phyloP scores from a whole-genome alignment of 345 rosid genomes.

The Hibiscus trionum region DNA sequence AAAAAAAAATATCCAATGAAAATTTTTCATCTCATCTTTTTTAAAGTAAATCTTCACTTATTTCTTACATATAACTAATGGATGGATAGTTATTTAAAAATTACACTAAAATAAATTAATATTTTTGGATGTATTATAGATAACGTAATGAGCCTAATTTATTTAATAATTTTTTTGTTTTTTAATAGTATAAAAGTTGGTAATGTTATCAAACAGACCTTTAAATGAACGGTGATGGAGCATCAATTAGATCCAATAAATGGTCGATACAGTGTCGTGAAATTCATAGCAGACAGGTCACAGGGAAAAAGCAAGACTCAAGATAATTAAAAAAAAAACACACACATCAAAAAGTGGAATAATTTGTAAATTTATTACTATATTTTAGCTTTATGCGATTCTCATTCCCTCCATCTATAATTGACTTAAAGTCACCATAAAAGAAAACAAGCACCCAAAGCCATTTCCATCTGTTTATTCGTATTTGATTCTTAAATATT shows the following conservation, averaged over 20 bases:
- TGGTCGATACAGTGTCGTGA: background rate
- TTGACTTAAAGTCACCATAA: background rate
- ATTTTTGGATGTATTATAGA: too few relatives aligned
- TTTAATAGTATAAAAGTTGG: background rate
- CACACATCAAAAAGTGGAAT: background rate
- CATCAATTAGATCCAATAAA: slow-evolving; percentile 2
- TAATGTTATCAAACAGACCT: background rate
- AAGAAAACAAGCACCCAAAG: background rate
- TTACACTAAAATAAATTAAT: too few relatives aligned
- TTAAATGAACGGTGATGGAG: slow-evolving; percentile 6
- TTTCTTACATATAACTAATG: too few relatives aligned
- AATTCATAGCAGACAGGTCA: background rate
- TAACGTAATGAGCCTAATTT: rapidly evolving
- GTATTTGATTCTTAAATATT: background rate
- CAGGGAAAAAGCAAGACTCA: too few relatives aligned
- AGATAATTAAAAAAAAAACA: background rate
- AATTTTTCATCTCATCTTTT: too few relatives aligned
- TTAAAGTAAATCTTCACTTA: too few relatives aligned
- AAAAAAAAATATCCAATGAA: too few relatives aligned
- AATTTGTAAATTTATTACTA: background rate
- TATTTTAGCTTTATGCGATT: slow-evolving; percentile 16
- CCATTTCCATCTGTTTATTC: background rate
- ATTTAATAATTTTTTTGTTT: too few relatives aligned
- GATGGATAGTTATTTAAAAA: too few relatives aligned
- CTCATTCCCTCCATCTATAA: slow-evolving; percentile 14